Conservation (phyloP, 208 protist genomes). For the Trypanosoma conorhini region DNA sequence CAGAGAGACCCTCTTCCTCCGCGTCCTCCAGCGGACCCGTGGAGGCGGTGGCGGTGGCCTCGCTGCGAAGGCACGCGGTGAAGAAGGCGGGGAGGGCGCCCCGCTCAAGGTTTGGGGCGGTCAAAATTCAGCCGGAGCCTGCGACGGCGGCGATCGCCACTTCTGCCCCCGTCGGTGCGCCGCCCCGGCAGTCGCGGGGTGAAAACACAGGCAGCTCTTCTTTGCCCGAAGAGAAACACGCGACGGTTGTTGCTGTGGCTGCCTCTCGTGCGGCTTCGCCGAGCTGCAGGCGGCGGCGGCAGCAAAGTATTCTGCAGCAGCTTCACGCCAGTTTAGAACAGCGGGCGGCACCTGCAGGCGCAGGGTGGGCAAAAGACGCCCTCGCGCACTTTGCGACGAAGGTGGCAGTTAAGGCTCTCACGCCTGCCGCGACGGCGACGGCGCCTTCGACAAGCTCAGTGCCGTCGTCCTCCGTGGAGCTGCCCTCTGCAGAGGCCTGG, state of each 20-base stretch:
- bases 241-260: background rate
- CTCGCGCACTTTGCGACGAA: slow-evolving; percentile 9
- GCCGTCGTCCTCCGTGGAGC: background rate
- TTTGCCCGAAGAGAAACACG: background rate
- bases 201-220: background rate
- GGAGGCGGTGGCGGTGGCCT: background rate
- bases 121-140: slow-evolving; percentile 6
- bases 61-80: background rate
- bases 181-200: background rate
- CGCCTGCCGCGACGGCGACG: background rate
- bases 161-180: background rate
- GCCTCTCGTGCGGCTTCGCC: background rate
- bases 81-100: slow-evolving; percentile 3
- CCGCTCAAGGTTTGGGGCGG: slow-evolving; percentile 24
- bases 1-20: background rate
- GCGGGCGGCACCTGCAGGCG: background rate
- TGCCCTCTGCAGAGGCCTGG: background rate
- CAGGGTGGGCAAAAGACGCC: background rate
- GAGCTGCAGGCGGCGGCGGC: background rate
- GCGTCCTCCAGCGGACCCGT: background rate
- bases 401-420: background rate
- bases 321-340: background rate
- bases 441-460: too few relatives aligned
- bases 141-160: background rate
- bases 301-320: background rate